phyloP scores from a whole-genome alignment of 306 rosid genomes.

The Fragaria ananassa region DNA sequence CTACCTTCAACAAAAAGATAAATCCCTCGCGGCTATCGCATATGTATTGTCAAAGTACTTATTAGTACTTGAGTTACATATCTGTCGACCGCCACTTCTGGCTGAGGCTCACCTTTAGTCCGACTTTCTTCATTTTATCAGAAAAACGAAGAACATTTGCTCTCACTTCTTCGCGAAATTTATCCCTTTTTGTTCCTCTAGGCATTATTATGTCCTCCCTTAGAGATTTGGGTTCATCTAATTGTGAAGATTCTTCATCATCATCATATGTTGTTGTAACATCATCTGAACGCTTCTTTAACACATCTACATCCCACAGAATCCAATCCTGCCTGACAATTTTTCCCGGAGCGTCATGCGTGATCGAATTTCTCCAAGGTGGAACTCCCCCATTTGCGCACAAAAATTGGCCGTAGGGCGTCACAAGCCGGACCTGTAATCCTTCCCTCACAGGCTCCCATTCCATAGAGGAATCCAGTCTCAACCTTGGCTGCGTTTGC shows the following conservation, averaged over 20 bases:
- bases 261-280: background rate
- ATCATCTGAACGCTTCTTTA: constrained; percentile 29
- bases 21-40: too few species aligned
- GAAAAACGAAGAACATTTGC: background rate
- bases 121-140: background rate
- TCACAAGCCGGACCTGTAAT: constrained; percentile 55
- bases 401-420: constrained; percentile 64
- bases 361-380: constrained; percentile 83
- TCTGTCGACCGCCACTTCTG: too few species aligned
- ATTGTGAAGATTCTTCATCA: background rate
- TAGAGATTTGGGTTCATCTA: background rate
- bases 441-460: constrained; percentile 92
- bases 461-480: constrained; percentile 68
- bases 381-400: constrained; percentile 81
- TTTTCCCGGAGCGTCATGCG: constrained; percentile 70
- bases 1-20: background rate
- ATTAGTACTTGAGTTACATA: too few species aligned
- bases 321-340: constrained; percentile 63
- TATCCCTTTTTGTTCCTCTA: background rate
- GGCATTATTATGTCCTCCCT: background rate
- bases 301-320: constrained; percentile 73
- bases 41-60: too few species aligned
- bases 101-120: too few species aligned
- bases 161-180: background rate
- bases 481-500: constrained; percentile 48